Conservation (phyloP, 2,329 filamentous ascomycete species). For the Colletotrichum somersetense region DNA sequence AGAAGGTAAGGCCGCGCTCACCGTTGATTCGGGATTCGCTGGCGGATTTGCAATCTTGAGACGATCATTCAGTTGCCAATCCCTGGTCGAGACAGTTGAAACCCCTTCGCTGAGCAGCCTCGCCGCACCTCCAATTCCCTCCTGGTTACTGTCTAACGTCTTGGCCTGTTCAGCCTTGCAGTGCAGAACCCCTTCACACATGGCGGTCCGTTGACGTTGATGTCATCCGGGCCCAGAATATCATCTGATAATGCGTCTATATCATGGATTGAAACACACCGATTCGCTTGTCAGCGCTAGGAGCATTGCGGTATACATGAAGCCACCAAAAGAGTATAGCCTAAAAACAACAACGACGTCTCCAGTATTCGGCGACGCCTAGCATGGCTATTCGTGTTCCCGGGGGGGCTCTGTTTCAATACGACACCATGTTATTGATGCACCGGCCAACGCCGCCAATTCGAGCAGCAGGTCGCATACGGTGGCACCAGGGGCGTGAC, state of each 20-base stretch:
- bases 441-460: background rate
- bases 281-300: constrained; percentile 16
- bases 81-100: constrained; percentile 32
- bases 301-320: constrained; percentile 9
- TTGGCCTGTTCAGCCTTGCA: constrained; percentile 27
- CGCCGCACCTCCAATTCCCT: constrained; percentile 12
- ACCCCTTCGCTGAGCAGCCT: constrained; percentile 31
- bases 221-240: constrained; percentile 15
- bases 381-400: constrained; percentile 19
- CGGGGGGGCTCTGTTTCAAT: constrained; percentile 35
- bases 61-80: constrained; percentile 30
- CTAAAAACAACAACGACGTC: constrained; percentile 2
- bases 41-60: constrained; percentile 44
- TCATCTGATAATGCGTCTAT: constrained; percentile 33
- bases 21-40: constrained; percentile 15
- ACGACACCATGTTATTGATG: constrained; percentile 26
- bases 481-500: constrained; percentile 6
- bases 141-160: constrained; percentile 5
- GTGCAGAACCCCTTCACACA: constrained; percentile 1
- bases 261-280: constrained; percentile 22
- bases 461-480: constrained; percentile 11
- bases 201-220: constrained; percentile 10
- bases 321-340: constrained; percentile 3
- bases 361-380: constrained; percentile 21
- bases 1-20: background rate